Percentiles rank a stretch among this genome's conserved stretches.
Evolutionary conservation across 805 yeast genomes (phyloP).

Genomic region (Wickerhamomyces queroliae): DNA sequence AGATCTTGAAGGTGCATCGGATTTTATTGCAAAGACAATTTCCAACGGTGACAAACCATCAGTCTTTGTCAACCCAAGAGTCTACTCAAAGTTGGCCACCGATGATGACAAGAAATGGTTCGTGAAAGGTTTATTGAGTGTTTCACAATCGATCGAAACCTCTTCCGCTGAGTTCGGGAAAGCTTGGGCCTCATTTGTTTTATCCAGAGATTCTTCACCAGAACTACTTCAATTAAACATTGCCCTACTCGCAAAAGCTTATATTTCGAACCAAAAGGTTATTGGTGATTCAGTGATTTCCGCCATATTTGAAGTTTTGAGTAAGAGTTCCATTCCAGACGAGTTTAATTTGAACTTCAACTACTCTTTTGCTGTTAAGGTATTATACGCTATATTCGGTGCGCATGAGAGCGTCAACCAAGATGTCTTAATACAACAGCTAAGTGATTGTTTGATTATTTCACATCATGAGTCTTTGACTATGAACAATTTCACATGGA

Average conservation of each 20-base stretch:
- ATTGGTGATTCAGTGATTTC: conserved; percentile 39
- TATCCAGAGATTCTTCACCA: conserved; percentile 29
- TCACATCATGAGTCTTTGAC: conserved; percentile 37
- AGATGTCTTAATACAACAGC: conserved; percentile 22
- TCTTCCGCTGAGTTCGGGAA: conserved; percentile 25
- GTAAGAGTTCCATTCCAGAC: conserved; percentile 7
- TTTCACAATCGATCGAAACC: conserved; percentile 20
- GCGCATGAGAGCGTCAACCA: conserved; percentile 12
- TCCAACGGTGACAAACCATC: conserved; percentile 37
- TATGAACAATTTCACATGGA: conserved; percentile 58
- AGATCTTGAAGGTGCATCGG: conserved; percentile 20
- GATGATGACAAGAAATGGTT: conserved; percentile 49
- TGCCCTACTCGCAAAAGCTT: conserved; percentile 26
- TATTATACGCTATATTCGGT: conserved; percentile 33
- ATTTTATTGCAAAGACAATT: conserved; percentile 29
- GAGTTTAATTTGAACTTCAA: conserved; percentile 17
- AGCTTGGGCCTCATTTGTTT: conserved; percentile 42
- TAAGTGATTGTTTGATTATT: conserved; percentile 36
- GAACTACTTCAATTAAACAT: conserved; percentile 8
- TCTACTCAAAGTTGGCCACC: conserved; percentile 42
- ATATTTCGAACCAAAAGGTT: conserved; percentile 28
- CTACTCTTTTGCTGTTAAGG: conserved; percentile 27
- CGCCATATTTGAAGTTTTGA: conserved; percentile 32
- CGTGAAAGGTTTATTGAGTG: conserved; percentile 35
- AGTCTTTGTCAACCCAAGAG: conserved; percentile 38